Percentiles rank a stretch among this genome's conserved stretches.
These are phyloP conservation scores for Coemansia sp. DNA, from an alignment of 192 early-diverging fungal species.

Conservation along the genomic window DNA sequence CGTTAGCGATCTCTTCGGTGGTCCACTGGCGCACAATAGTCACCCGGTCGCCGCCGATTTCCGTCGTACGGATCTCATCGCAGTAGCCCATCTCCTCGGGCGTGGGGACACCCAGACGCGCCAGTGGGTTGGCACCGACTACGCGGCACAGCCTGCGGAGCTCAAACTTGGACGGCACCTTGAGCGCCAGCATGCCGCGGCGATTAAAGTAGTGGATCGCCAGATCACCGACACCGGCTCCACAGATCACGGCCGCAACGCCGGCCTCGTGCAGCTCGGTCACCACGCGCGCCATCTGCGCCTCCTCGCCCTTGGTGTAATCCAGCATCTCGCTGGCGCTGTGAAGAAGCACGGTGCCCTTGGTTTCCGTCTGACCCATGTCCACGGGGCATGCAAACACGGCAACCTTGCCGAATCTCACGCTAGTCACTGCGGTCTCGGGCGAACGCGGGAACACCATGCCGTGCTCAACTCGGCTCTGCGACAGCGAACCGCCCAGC, in stretches of 20 bases:
- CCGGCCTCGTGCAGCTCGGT: constrained; percentile 88
- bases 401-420: constrained; percentile 86
- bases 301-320: constrained; percentile 95
- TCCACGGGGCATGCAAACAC: constrained; percentile 94
- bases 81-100: constrained; percentile 98
- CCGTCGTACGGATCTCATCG: constrained; percentile 93
- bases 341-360: constrained; percentile 97
- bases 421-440: constrained; percentile 70
- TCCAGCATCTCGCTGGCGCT: constrained; percentile 95
- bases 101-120: constrained; percentile 88
- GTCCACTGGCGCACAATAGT: constrained; percentile 92
- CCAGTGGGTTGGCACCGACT: constrained; percentile 86
- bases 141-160: constrained; percentile 92
- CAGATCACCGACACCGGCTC: constrained; percentile 86
- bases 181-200: constrained; percentile 83
- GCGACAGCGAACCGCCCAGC: constrained; percentile 85
- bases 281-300: constrained; percentile 80
- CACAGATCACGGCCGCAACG: constrained; percentile 89
- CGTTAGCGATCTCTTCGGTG: constrained; percentile 9
- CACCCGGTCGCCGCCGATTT: constrained; percentile 96
- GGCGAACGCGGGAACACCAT: constrained; percentile 97
- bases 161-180: constrained; percentile 94
- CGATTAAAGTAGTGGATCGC: constrained; percentile 95
- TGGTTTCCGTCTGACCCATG: constrained; percentile 93
- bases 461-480: constrained; percentile 86